Percentiles rank a stretch among this genome's conserved stretches.
Evolutionary conservation across 306 rosid genomes (phyloP).

Genomic region (Quercus berberidifolia): DNA sequence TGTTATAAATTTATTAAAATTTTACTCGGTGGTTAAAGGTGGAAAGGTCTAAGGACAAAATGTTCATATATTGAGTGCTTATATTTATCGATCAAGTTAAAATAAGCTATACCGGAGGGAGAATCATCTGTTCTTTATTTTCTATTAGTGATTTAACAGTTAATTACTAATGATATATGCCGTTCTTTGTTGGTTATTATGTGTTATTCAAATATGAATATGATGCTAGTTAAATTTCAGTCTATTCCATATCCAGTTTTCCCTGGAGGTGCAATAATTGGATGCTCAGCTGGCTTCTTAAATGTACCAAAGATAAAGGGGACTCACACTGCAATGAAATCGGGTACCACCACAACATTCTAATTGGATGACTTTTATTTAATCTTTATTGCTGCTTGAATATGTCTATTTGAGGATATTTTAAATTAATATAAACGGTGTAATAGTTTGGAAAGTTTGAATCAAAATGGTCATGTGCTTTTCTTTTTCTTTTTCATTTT

Average conservation of each 20-base stretch:
- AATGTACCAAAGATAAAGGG: slow-evolving; percentile 97
- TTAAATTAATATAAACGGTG: neutral
- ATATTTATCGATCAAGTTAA: slow-evolving; percentile 7
- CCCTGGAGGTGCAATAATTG: slow-evolving; percentile 94
- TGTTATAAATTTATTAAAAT: slow-evolving; percentile 7
- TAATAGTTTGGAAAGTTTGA: neutral
- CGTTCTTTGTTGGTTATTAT: slow-evolving; percentile 8
- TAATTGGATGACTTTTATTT: neutral
- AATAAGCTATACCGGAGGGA: slow-evolving; percentile 2
- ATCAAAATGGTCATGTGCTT: neutral
- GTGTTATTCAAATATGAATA: slow-evolving; percentile 42
- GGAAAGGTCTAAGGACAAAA: slow-evolving; percentile 15
- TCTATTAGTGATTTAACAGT: neutral
- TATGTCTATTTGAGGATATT: neutral
- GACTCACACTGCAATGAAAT: slow-evolving; percentile 95
- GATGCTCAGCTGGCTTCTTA: slow-evolving; percentile 95
- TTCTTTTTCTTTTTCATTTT: neutral
- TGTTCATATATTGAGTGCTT: neutral
- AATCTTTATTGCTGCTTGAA: slow-evolving; percentile 2
- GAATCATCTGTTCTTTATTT: slow-evolving; percentile 3
- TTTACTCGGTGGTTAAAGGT: neutral
- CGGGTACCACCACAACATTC: slow-evolving; percentile 43
- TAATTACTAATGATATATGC: neutral
- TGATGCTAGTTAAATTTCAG: slow-evolving; percentile 91
- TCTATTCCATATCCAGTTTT: slow-evolving; percentile 99